Conservation (phyloP, 2,329 filamentous ascomycete genomes). For the Aureobasidium leucospermi region DNA sequence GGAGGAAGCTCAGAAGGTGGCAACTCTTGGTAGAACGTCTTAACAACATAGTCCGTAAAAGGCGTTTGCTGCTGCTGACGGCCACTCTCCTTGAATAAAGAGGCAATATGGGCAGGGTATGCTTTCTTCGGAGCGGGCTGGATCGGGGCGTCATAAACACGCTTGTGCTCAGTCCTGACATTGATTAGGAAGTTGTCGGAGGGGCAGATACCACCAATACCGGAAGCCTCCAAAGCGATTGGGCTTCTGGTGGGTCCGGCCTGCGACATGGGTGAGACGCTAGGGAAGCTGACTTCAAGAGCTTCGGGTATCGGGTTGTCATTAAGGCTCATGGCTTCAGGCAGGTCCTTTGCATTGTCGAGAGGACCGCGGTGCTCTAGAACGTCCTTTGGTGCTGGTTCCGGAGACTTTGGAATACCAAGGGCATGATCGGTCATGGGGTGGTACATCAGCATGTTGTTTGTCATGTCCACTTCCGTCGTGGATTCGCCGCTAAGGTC, state of each 20-base stretch:
- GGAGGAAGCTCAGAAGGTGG: constrained; percentile 38
- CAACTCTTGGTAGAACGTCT: constrained; percentile 60
- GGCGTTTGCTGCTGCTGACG: constrained; percentile 13
- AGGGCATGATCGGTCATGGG: constrained; percentile 27
- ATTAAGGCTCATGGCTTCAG: constrained; percentile 30
- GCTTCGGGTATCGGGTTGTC: constrained; percentile 29
- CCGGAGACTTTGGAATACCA: constrained; percentile 17
- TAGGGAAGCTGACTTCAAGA: constrained; percentile 32
- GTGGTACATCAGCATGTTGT: constrained; percentile 23
- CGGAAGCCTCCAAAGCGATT: constrained; percentile 42
- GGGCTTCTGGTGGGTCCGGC: constrained; percentile 20
- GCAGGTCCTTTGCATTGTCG: constrained; percentile 20
- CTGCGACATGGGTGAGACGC: constrained; percentile 21
- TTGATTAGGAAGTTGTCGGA: constrained; percentile 48
- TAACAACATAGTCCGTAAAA: constrained; percentile 60
- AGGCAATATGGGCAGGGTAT: constrained; percentile 22
- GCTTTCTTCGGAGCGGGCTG: background rate
- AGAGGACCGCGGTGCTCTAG: constrained; percentile 29
- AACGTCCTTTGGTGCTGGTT: background rate
- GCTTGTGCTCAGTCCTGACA: constrained; percentile 33
- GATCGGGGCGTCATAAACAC: constrained; percentile 15
- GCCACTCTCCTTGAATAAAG: constrained; percentile 24
- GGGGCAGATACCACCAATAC: constrained; percentile 54
- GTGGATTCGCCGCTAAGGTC: constrained; percentile 63
- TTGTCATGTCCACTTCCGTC: constrained; percentile 13